Evolutionary conservation across 2,329 filamentous ascomycete species (phyloP).

Genomic region (Diaporthe capsici): DNA sequence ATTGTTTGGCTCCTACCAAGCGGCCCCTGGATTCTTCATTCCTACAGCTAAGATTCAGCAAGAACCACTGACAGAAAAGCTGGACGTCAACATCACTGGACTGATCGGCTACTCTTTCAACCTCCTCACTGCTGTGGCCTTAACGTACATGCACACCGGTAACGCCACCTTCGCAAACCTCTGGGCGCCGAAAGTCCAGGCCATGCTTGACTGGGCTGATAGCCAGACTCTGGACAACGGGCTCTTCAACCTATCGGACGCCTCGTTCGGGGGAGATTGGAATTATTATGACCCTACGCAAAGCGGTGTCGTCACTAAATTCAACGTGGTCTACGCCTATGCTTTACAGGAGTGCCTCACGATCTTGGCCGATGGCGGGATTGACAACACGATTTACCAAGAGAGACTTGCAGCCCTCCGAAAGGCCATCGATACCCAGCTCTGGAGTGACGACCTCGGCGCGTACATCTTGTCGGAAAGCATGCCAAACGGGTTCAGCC

Average conservation of each 20-base stretch:
- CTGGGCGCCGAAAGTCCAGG: neutral
- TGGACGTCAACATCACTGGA: neutral
- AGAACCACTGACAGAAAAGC: neutral
- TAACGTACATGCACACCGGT: neutral
- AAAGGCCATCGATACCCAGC: neutral
- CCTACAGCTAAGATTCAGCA: slow-evolving; percentile 4
- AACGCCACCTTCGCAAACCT: neutral
- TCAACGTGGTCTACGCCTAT: neutral
- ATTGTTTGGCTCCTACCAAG: neutral
- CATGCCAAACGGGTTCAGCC: neutral
- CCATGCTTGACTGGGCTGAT: neutral
- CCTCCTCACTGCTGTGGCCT: neutral
- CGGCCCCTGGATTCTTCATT: slow-evolving; percentile 1
- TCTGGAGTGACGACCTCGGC: neutral
- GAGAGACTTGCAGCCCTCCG: neutral
- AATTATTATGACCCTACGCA: neutral
- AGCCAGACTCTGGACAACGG: neutral
- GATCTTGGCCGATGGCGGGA: neutral
- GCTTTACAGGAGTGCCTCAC: neutral
- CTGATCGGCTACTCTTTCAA: slow-evolving; percentile 8
- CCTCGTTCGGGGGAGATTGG: neutral
- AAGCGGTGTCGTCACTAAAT: neutral
- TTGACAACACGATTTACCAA: neutral
- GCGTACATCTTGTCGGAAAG: neutral
- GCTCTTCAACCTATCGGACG: neutral